A percentile compares a stretch with the other conserved stretches of the same genome.
Evolutionary conservation across 176 grass and related monocot genomes (phyloP).

Genomic region (Luzula sylvatica): DNA sequence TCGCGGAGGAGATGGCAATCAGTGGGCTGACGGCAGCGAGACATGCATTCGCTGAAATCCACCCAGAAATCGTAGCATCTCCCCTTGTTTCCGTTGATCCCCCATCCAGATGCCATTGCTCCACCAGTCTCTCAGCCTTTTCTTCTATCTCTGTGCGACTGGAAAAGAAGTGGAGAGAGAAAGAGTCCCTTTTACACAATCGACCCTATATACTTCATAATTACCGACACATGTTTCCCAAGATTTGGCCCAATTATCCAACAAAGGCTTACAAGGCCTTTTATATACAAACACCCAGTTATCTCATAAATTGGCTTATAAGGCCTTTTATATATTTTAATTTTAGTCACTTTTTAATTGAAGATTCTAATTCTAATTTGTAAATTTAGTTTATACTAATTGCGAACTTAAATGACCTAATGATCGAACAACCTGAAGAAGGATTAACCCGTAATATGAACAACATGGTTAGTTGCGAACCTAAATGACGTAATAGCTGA

Average conservation of each 20-base stretch:
- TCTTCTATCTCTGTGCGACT: constrained; percentile 5
- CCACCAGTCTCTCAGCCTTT: not conserved
- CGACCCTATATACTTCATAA: constrained; percentile 6
- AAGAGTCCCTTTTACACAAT: constrained; percentile 5
- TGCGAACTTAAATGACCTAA: no score
- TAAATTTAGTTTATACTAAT: no score
- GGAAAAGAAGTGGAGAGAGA: constrained; percentile 2
- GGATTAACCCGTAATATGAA: no score
- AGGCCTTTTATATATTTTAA: no score
- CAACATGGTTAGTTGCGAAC: no score
- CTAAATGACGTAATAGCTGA: no score
- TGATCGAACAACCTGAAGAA: no score
- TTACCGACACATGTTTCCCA: not conserved
- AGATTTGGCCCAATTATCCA: not conserved
- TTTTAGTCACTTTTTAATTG: no score
- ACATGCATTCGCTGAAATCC: constrained; percentile 99
- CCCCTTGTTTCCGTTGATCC: constrained; percentile 95
- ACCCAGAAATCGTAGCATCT: constrained; percentile 99
- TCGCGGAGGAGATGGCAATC: constrained; percentile 91
- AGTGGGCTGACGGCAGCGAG: constrained; percentile 77
- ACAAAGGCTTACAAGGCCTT: not conserved
- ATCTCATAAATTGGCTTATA: no score
- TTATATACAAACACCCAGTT: no score
- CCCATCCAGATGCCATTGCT: constrained; percentile 91
- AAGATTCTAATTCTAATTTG: no score